Percentiles rank a stretch among this genome's conserved stretches.
Conservation (phyloP, 2,329 filamentous ascomycete species). For the Aspergillus latus region DNA sequence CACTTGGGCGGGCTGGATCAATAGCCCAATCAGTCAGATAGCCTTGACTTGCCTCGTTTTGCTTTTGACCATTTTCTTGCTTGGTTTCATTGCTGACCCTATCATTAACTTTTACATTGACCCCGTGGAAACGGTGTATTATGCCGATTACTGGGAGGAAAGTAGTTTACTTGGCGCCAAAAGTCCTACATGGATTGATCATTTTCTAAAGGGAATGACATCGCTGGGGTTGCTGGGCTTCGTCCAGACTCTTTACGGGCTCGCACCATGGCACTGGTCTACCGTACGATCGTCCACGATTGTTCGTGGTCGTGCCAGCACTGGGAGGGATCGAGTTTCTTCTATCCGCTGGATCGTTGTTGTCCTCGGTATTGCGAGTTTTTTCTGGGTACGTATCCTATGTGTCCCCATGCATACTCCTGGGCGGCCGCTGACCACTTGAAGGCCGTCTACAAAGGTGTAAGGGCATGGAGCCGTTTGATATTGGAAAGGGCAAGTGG, state of each 20-base stretch:
- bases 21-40: constrained; percentile 66
- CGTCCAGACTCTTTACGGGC: constrained; percentile 71
- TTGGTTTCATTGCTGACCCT: constrained; percentile 90
- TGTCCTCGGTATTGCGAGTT: constrained; percentile 74
- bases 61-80: constrained; percentile 69
- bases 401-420: constrained; percentile 29
- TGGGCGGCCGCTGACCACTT: constrained; percentile 22
- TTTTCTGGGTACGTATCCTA: constrained; percentile 67
- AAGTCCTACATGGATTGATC: constrained; percentile 69
- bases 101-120: constrained; percentile 88
- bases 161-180: constrained; percentile 41
- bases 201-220: constrained; percentile 88
- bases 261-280: constrained; percentile 75
- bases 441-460: constrained; percentile 77
- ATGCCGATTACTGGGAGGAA: constrained; percentile 44
- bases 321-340: constrained; percentile 74
- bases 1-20: constrained; percentile 69
- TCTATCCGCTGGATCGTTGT: constrained; percentile 79
- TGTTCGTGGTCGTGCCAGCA: constrained; percentile 55
- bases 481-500: constrained; percentile 77
- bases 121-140: constrained; percentile 64
- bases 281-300: constrained; percentile 65
- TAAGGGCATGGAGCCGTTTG: constrained; percentile 69
- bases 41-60: constrained; percentile 71
- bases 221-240: constrained; percentile 85